These are phyloP conservation scores for Penicillium turbatum DNA, from an alignment of 495 filamentous ascomycete species.

Conservation along the genomic window DNA sequence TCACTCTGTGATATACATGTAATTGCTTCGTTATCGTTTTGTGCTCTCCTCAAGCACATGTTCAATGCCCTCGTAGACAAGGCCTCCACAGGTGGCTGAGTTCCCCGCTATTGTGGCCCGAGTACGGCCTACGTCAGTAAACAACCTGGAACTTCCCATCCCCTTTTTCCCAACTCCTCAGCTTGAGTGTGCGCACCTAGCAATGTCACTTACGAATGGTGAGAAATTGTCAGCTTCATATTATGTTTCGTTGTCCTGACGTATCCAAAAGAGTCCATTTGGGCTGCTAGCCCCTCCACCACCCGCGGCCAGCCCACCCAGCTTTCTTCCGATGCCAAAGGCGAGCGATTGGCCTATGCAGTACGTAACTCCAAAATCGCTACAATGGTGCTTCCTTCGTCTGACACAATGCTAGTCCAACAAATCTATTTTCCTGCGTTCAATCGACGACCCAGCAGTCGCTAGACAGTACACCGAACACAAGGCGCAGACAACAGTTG, in stretches of 20 bases:
- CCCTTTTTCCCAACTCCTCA: background rate
- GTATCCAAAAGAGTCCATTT: slow-evolving; percentile 54
- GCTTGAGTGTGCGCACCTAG: slow-evolving; percentile 4
- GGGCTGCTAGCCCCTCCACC: slow-evolving; percentile 76
- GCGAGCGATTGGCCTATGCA: slow-evolving; percentile 89
- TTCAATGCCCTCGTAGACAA: background rate
- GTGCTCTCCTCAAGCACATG: background rate
- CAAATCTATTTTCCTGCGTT: slow-evolving; percentile 93
- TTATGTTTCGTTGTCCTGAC: slow-evolving; percentile 3
- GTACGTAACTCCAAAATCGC: slow-evolving; percentile 47
- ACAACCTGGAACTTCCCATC: slow-evolving; percentile 11
- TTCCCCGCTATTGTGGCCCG: slow-evolving; percentile 18
- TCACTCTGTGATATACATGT: background rate
- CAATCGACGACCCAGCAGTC: slow-evolving; percentile 79
- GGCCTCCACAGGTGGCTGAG: background rate
- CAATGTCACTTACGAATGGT: slow-evolving; percentile 49
- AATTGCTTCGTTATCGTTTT: background rate
- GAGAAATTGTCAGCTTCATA: background rate
- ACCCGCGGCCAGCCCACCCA: slow-evolving; percentile 84
- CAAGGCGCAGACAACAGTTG: slow-evolving; percentile 81
- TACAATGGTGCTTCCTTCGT: background rate
- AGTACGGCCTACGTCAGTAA: slow-evolving; percentile 36
- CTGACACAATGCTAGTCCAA: slow-evolving; percentile 59
- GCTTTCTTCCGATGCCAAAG: slow-evolving; percentile 84
- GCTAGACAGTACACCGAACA: slow-evolving; percentile 88